Evolutionary conservation across 2,329 filamentous ascomycete species (phyloP), one percentile per base, ranked within the genome.

Genomic region (Aspergillus clavatus): DNA sequence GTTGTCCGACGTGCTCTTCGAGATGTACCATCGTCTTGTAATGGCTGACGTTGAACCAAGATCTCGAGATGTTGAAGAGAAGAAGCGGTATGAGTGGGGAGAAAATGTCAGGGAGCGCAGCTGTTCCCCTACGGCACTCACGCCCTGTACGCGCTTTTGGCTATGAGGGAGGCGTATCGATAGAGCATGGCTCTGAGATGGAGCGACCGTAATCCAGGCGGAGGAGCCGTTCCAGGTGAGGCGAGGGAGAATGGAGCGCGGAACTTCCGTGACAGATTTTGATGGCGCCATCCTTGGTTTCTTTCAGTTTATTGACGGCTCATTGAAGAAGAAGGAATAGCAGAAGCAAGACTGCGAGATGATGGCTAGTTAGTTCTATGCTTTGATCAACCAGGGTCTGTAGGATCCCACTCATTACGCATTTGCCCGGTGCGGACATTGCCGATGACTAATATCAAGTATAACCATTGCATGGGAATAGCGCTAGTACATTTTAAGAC

Each of bases 201-300:
- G 51, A 42, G 58, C 52, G 44, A 65, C 40, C 24, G 58, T 56
- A 21, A 58, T 59, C n/a, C 63, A 57, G 18, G 62, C 55, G 24
- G 65, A 64, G 35, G 64, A 59, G 38, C 64, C 61, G 48, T 67
- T 69, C 68, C 68, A 71, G 14, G 63, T 69, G 49, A 72, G 56
- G 38, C 69, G 68, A 45, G 69, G 67, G 35, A 71, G 60, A 24
- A 72, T 57, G 43, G 65, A 68, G 36, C 70, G 69, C 36, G 71
- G 69, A n/a, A 71, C 59, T 48, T 71, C 69, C 19, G 60, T 60
- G 52, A 72, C 62, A 7, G 65, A 59, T 51, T 71, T 72, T 43
- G 65, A 61, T 39, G 65, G 62, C 33, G 68, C 64, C 71, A 73
- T 74, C 18, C 19, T 54, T 37, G 42, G 31, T 35, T 37, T 38